Base-by-base conservation (phyloP, 768 basidiomycete genomes). In the Suillus occidentalis region DNA sequence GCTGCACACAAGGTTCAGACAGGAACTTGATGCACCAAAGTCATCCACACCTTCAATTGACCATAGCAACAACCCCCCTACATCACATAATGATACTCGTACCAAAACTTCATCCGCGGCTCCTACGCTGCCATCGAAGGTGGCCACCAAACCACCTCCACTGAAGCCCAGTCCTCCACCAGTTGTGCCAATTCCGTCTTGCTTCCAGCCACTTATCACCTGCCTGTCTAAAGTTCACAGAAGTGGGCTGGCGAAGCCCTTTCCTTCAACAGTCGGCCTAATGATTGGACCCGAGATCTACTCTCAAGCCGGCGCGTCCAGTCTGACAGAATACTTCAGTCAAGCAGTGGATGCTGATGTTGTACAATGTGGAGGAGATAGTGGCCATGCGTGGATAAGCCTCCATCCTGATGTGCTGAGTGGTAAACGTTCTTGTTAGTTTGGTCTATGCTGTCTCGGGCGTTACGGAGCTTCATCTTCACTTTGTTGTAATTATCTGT, bases 311-410 rank as follows among this genome's bases (percentile, higher is more conserved):
- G 81, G 82, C 1, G 81, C 79, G 6, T 45, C 75, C 6, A 78
- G 71, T 36, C 83, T 85, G 66, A 72, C 73, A 31, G 77, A 81
- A 52, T 86, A 85, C 65, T 62, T 75, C 25, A 68, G 65, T 12
- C 67, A 78, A 61, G 85, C 85, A 31, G 73, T 73, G 55, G 73
- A 78, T 61, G 73, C 67, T 22, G 78, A 75, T 34, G 74, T 85
- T 39, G 68, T 84, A 62, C 75, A 77, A 49, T 73, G 77, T 7
- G 84, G 84, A 40, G 83, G 81, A 4, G 52, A 47, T 50, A 77
- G 74, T 34, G 76, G 76, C 5, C 43, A 63, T 16, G 79, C 77
- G 10, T 83, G 83, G 83, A 39, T 58, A 39, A 40, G 39, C 16
- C 37, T 58, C 16, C 57, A 58, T 40, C 57, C 57, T 16, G 57